phyloP scores from a whole-genome alignment of 2,329 filamentous ascomycete genomes.

The Stagonosporopsis cucurbitacearum region DNA sequence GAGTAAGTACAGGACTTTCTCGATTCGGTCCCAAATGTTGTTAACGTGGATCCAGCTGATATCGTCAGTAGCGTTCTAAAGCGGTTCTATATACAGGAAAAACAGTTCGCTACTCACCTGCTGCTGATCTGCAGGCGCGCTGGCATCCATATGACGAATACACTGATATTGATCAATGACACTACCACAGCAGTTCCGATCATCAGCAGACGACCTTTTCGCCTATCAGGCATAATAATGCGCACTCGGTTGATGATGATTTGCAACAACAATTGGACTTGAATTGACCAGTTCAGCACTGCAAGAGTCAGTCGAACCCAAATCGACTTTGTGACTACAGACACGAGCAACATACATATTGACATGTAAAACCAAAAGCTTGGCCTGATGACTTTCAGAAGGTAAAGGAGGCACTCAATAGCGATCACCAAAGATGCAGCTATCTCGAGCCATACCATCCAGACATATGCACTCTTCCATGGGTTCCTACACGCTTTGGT shows the following conservation, averaged over 20 bases:
- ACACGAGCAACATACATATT: slow-evolving; percentile 25
- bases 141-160: slow-evolving; percentile 40
- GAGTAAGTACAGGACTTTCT: slow-evolving; percentile 35
- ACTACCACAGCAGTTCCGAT: slow-evolving; percentile 24
- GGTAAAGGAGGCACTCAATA: slow-evolving; percentile 45
- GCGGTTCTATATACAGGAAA: no score
- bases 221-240: slow-evolving; percentile 29
- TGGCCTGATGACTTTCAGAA: slow-evolving; percentile 38
- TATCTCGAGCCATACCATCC: slow-evolving; percentile 58
- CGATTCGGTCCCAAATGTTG: slow-evolving; percentile 35
- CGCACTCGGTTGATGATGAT: slow-evolving; percentile 41
- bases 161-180: slow-evolving; percentile 39
- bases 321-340: no score
- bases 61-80: neutral
- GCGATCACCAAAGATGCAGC: slow-evolving; percentile 51
- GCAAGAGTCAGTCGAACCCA: slow-evolving; percentile 8
- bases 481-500: slow-evolving; percentile 31
- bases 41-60: slow-evolving; percentile 31
- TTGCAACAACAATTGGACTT: slow-evolving; percentile 40
- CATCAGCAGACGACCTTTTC: slow-evolving; percentile 23
- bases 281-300: slow-evolving; percentile 36
- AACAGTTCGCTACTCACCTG: slow-evolving; percentile 4
- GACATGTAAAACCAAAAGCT: slow-evolving; percentile 44
- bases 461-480: slow-evolving; percentile 50
- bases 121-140: slow-evolving; percentile 33